Conservation (phyloP, 495 filamentous ascomycete genomes). For the Jackrogersella minutella region DNA sequence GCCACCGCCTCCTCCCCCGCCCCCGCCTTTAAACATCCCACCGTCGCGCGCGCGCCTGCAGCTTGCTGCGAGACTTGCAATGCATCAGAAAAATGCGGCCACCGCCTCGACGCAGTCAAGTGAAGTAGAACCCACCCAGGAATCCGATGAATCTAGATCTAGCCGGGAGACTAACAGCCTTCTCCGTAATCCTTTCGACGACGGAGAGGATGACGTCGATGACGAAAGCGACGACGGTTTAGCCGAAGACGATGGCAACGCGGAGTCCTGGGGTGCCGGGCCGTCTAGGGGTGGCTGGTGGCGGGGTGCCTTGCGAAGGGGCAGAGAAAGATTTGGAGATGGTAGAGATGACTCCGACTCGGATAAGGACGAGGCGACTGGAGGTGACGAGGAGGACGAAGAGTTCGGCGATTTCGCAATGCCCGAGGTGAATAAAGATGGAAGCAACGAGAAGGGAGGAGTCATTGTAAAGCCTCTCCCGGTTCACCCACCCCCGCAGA, state of each 20-base stretch:
- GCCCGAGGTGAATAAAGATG: conserved; percentile 53
- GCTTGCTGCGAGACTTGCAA: conserved; percentile 80
- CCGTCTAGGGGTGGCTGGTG: conserved; percentile 55
- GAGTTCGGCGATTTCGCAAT: conserved; percentile 64
- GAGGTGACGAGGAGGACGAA: conserved; percentile 58
- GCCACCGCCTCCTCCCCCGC: conserved; percentile 62
- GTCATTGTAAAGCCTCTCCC: conserved; percentile 58
- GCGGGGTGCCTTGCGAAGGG: conserved; percentile 51
- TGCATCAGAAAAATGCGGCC: conserved; percentile 72
- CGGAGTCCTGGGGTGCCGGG: conserved; percentile 44
- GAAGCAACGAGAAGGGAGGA: conserved; percentile 33
- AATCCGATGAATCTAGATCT: conserved; percentile 38
- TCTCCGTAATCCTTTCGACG: conserved; percentile 58
- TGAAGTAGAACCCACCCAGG: conserved; percentile 39
- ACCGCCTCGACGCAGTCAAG: conserved; percentile 46
- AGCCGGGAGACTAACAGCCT: conserved; percentile 31
- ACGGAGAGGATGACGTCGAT: conserved; percentile 55
- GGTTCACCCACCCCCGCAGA: conserved; percentile 52
- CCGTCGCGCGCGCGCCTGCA: conserved; percentile 88
- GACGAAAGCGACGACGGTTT: conserved; percentile 55
- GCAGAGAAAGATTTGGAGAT: conserved; percentile 54
- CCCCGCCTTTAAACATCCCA: conserved; percentile 76
- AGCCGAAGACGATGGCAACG: conserved; percentile 47
- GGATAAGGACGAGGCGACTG: conserved; percentile 47
- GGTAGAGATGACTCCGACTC: conserved; percentile 56